Base-by-base conservation (phyloP, 2,329 filamentous ascomycete genomes). In the Talaromyces sp. region DNA sequence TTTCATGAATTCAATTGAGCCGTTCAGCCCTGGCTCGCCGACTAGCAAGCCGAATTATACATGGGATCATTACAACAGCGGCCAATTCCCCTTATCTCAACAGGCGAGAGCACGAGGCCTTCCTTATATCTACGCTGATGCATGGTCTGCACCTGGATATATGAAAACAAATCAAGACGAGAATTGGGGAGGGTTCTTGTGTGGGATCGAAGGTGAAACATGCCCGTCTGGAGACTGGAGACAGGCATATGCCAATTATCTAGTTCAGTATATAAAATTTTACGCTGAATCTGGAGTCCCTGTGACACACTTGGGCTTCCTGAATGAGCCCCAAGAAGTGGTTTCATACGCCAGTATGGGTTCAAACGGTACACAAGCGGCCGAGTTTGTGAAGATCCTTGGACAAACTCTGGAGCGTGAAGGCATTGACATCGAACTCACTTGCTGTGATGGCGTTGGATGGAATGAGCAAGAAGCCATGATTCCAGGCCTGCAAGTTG, bases 11-110 rank as follows among this genome's bases (percentile, higher is more conserved):
- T 69, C 77, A 7, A 82, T 85, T 67, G 72, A 80, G 49, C 82
- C 82, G 1, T 79, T 71, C 43, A 80, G 73, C 62, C 81, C 82
- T 1, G 82, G 82, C 2, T 74, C 74, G 3, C 79, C 82, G 1
- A 73, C 67, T 1, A 77, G 74, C 3, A 72, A 72, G 19, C 81
- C 82, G 0, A 70, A 75, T 11, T 85, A 84, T 63, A 70, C 73
- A 11, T 84, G 81, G 77, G 80, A 84, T 66, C 74, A 74, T 9
- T 79, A 82, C 60, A 81, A 85, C 63, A 73, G 74, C 13, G 81
- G 82, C 7, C 85, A 86, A 74, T 72, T 87, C 15, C 85, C 78
- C 73, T 75, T 87, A 45, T 80, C 80, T 8, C 77, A 86, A 72
- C 76, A 84, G 70, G 84, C 84, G 3, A 70, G 75, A 27, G 68